Evolutionary conservation across 768 basidiomycete genomes (phyloP).

Genomic region (Tubosaeta brunneosetosa): DNA sequence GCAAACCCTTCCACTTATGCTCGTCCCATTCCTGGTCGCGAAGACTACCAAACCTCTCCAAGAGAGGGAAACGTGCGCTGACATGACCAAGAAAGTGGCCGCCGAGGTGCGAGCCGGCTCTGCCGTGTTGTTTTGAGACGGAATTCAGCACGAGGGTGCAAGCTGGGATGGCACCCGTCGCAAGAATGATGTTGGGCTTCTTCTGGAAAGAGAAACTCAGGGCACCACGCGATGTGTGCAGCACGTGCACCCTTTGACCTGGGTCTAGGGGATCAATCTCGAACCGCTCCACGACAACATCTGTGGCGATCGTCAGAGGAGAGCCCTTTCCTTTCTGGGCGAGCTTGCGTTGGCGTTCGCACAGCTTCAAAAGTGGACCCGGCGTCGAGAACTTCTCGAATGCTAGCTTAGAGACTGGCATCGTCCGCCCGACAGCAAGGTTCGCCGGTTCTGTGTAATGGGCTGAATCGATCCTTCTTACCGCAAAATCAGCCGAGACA

Average conservation of each 20-base stretch:
- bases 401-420: constrained; percentile 1
- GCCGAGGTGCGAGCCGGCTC: constrained; percentile 12
- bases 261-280: constrained; percentile 9
- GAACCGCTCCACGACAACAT: constrained; percentile 8
- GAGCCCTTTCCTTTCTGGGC: constrained; percentile 5
- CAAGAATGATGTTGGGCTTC: constrained; percentile 18
- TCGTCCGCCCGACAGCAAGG: constrained; percentile 14
- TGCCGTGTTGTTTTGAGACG: constrained; percentile 3
- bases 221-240: constrained; percentile 15
- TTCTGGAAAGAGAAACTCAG: constrained; percentile 6
- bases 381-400: constrained; percentile 19
- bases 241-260: constrained; percentile 2
- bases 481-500: background rate
- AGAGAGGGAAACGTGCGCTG: constrained; percentile 7
- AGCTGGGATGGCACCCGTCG: constrained; percentile 17
- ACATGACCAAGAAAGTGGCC: constrained; percentile 15
- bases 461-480: background rate
- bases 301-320: constrained; percentile 15
- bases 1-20: background rate
- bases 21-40: background rate
- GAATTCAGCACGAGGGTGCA: constrained; percentile 18
- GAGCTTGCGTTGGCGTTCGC: constrained; percentile 12
- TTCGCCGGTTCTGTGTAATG: background rate
- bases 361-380: constrained; percentile 12
- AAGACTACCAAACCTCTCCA: background rate